Base-by-base conservation (phyloP, 306 rosid genomes). In the Rosa chinensis region DNA sequence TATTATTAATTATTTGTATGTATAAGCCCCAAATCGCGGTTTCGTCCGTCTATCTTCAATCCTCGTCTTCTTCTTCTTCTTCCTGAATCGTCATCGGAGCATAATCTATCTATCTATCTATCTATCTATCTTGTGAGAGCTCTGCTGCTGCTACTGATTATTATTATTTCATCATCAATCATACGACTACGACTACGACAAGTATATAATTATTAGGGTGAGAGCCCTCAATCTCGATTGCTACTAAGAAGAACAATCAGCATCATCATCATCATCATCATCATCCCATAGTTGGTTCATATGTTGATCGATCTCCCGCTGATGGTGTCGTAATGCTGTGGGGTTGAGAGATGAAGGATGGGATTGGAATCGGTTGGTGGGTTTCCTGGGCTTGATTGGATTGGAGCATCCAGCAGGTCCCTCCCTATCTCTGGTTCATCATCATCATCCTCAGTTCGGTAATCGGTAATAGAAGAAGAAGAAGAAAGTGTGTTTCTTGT, bases 321-420 rank as follows among this genome's bases (percentile, higher is more conserved):
- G 62, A 56, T 47, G 55, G 42, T 73, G 12, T 63, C 42, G 42
- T 78, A 73, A 62, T 75, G 61, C 32, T 39, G 61, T n/a, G 80
- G 63, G 56, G n/a, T 73, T 79, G 86, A 74, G 78, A 74, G 10
- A 77, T 76, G 78, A 77, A 84, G 84, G 89, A 93, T 93, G 98
- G 93, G 95, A 87, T 89, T 93, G 81, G 88, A 91, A 85, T 91
- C 98, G 72, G 95, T 86, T 56, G 97, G 97, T 80, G 87, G 82
- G 62, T 82, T 80, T 66, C 43, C 48, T 75, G 71, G 77, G 78
- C 74, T 75, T 69, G 74, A 67, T 61, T 71, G 67, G 37, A 32
- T 62, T 72, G 71, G 62, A 20, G 58, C 80, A 44, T 40, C 66
- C 40, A 44, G 9, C 28, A 25, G 61, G 37, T 32, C 37, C 37